phyloP scores from a whole-genome alignment of 257 asterid genomes.

The Craterostigma plantagineum region DNA sequence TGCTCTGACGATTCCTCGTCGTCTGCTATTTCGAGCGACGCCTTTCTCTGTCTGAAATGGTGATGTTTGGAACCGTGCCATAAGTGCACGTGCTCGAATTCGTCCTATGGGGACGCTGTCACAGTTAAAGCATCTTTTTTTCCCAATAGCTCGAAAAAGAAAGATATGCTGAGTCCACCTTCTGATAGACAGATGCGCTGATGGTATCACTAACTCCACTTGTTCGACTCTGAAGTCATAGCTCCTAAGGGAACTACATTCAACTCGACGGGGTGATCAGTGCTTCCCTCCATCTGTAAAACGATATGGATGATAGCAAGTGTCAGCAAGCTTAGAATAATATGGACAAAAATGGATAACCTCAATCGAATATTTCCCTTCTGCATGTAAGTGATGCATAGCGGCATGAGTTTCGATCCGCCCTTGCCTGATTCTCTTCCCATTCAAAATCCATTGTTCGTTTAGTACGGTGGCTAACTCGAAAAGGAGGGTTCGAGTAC shows the following conservation, averaged over 20 bases:
- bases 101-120: no score
- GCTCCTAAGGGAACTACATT: slow-evolving; percentile 30
- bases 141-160: background rate
- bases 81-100: slow-evolving; percentile 65
- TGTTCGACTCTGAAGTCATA: slow-evolving; percentile 60
- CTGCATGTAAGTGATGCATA: slow-evolving; percentile 27
- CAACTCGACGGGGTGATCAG: slow-evolving; percentile 36
- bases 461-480: slow-evolving; percentile 48
- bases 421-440: slow-evolving; percentile 43
- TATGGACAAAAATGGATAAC: slow-evolving; percentile 18
- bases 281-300: slow-evolving; percentile 17
- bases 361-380: slow-evolving; percentile 63
- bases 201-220: slow-evolving; percentile 53
- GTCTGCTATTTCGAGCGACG: slow-evolving; percentile 22
- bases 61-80: slow-evolving; percentile 68
- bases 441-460: slow-evolving; percentile 54
- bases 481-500: slow-evolving; percentile 78
- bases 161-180: slow-evolving; percentile 36
- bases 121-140: slow-evolving; percentile 6
- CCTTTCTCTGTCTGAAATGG: slow-evolving; percentile 45
- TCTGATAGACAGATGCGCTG: slow-evolving; percentile 55
- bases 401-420: slow-evolving; percentile 22
- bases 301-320: no score
- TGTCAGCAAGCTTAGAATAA: background rate
- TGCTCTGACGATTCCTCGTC: slow-evolving; percentile 27